These are phyloP conservation scores for Backusella westeae DNA, from an alignment of 192 early-diverging fungal species.

Conservation along the genomic window DNA sequence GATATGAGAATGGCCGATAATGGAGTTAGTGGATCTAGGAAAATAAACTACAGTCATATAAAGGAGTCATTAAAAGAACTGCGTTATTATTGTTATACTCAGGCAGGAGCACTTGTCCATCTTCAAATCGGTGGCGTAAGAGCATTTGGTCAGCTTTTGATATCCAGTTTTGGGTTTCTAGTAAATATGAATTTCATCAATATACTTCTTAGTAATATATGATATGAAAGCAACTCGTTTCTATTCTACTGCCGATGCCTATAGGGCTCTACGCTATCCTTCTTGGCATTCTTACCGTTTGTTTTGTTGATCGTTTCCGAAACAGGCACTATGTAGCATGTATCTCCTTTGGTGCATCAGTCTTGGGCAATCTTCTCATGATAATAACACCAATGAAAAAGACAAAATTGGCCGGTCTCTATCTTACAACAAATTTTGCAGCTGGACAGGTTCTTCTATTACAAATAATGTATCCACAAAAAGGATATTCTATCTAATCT, in stretches of 20 bases:
- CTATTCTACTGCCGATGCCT: not conserved
- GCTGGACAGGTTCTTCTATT: not conserved
- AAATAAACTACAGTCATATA: slow-evolving; percentile 18
- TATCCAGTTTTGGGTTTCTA: slow-evolving; percentile 6
- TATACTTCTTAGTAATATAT: too few species aligned
- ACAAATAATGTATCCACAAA: slow-evolving; percentile 14
- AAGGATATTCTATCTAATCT: slow-evolving; percentile 2
- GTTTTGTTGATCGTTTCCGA: not conserved
- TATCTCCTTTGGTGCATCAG: not conserved
- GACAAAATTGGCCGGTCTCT: slow-evolving; percentile 16
- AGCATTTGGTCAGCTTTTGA: slow-evolving; percentile 7
- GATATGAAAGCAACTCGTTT: not conserved
- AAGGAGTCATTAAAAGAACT: slow-evolving; percentile 17
- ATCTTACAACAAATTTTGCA: slow-evolving; percentile 4
- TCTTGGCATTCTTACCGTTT: not conserved
- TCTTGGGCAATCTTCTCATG: slow-evolving; percentile 12
- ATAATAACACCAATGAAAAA: not conserved
- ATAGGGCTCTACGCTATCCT: not conserved
- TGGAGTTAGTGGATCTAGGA: slow-evolving; percentile 3
- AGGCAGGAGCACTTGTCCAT: not conserved
- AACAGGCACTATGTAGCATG: not conserved
- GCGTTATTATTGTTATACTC: slow-evolving; percentile 11
- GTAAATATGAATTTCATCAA: too few species aligned
- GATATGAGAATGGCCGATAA: slow-evolving; percentile 10
- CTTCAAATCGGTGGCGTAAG: slow-evolving; percentile 21